Evolutionary conservation across 495 filamentous ascomycete species (phyloP), one percentile per base, ranked within the genome.

Genomic region (Penicillium atrosanguineum): DNA sequence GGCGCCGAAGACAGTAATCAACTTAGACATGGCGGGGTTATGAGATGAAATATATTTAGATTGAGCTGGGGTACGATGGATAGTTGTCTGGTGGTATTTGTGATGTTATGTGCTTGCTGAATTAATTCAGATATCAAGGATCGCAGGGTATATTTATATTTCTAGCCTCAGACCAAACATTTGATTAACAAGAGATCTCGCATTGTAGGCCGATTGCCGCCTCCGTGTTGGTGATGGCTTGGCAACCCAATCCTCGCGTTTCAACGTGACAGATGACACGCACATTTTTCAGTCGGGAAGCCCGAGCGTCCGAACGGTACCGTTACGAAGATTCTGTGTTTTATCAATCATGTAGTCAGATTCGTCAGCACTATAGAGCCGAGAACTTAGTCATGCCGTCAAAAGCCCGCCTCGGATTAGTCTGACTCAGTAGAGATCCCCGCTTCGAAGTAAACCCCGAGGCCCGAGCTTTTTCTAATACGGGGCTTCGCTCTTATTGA

Each of bases 1-100:
- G 53, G 73, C 69, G 25, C 79, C 75, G 31, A 82, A 69, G 38
- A 81, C 62, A 26, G 69, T 70, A 49, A 81, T 69, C 44, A 74
- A 48, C 46, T 75, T 77, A 12, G 52, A 46, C 57, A 60, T 60
- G 47, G 16, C 36, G 52, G 29, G 14, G 31, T 11, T 12, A 4
- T 34, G 11, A 34, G 31, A 34, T 34, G 31, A 14, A 34, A 14
- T 14, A 1, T 11, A 34, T 12, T 14, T 2, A 34, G 11, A 2
- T 34, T 4, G 4, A 34, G 14, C 11, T 34, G 3, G 3, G 1
- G 31, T 34, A 8, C 11, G 11, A 14, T 14, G 14, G 31, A 14
- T 31, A 8, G 12, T n/a, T n/a, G n/a, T 14, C 11, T 2, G 12
- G 23, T 23, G 23, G 23, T 2, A 23, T 23, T 34, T 11, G 4